Evolutionary conservation across 257 asterid species (phyloP).

Genomic region (Nicotiana paniculata): DNA sequence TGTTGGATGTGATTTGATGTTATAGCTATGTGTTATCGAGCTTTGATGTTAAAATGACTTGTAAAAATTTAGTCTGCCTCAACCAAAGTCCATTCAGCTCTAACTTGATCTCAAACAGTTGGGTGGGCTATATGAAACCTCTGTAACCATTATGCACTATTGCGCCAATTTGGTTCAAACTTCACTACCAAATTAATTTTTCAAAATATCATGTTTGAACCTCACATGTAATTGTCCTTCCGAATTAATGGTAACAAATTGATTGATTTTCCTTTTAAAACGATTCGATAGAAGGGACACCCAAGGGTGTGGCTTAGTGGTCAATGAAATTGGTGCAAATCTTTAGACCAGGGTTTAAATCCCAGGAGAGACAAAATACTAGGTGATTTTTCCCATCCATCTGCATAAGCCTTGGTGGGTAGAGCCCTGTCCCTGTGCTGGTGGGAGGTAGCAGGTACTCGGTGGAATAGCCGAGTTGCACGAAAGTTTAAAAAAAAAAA

Average conservation of each 20-base stretch:
- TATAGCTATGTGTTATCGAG: neutral
- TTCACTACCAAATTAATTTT: neutral
- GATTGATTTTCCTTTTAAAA: neutral
- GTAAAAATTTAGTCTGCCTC: neutral
- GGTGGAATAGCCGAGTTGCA: too few species aligned
- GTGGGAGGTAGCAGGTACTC: too few species aligned
- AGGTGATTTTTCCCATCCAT: too few species aligned
- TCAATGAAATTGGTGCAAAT: too few species aligned
- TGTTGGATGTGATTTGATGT: neutral
- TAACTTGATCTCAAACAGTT: neutral
- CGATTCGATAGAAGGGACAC: neutral
- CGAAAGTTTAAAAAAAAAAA: too few species aligned
- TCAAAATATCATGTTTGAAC: neutral
- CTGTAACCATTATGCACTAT: neutral
- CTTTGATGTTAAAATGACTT: neutral
- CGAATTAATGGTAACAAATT: neutral
- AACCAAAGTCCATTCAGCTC: neutral
- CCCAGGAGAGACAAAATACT: too few species aligned
- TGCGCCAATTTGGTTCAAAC: neutral
- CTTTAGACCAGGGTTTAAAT: too few species aligned
- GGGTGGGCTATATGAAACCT: neutral
- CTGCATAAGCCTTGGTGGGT: too few species aligned
- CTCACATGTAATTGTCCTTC: neutral
- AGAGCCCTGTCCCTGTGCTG: too few species aligned
- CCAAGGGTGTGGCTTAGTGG: too few species aligned